These are phyloP conservation scores for Cryptococcus sp. DNA, from an alignment of 1,284 basidiomycete species.

Conservation along the genomic window DNA sequence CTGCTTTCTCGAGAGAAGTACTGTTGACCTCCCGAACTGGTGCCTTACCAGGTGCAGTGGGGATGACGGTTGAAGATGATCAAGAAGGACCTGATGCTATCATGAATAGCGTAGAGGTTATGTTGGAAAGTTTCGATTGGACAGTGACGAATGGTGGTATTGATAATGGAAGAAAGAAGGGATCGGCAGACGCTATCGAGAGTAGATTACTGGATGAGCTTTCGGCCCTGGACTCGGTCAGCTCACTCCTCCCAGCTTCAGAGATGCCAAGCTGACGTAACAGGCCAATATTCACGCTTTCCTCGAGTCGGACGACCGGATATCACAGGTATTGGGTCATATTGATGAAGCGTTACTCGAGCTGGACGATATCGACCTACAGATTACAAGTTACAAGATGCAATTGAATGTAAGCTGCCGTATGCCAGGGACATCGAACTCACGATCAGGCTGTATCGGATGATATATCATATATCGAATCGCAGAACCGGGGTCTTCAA, in stretches of 20 bases:
- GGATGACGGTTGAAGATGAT: constrained; percentile 41
- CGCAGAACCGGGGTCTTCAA: constrained; percentile 92
- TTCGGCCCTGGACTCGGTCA: constrained; percentile 81
- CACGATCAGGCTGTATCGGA: constrained; percentile 73
- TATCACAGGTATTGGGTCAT: constrained; percentile 78
- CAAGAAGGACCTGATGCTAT: constrained; percentile 71
- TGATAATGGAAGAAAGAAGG: constrained; percentile 45
- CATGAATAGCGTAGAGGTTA: constrained; percentile 89
- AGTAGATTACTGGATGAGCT: constrained; percentile 79
- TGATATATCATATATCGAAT: constrained; percentile 93
- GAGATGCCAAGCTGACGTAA: not conserved
- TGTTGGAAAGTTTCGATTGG: constrained; percentile 98
- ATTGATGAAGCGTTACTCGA: constrained; percentile 82
- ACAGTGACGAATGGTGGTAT: constrained; percentile 51
- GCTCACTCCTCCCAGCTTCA: constrained; percentile 10
- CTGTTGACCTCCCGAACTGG: constrained; percentile 55
- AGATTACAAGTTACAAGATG: constrained; percentile 86
- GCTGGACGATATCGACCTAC: constrained; percentile 78
- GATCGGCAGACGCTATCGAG: constrained; percentile 83
- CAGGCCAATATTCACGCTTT: constrained; percentile 97
- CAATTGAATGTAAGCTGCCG: constrained; percentile 71
- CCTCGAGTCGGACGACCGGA: constrained; percentile 80
- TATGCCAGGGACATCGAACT: not conserved
- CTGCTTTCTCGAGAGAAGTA: constrained; percentile 56
- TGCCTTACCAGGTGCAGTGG: constrained; percentile 34